Percentiles rank a stretch among this genome's conserved stretches.
Evolutionary conservation across 2,329 filamentous ascomycete species (phyloP).

Genomic region (Bipolaris gigantea): DNA sequence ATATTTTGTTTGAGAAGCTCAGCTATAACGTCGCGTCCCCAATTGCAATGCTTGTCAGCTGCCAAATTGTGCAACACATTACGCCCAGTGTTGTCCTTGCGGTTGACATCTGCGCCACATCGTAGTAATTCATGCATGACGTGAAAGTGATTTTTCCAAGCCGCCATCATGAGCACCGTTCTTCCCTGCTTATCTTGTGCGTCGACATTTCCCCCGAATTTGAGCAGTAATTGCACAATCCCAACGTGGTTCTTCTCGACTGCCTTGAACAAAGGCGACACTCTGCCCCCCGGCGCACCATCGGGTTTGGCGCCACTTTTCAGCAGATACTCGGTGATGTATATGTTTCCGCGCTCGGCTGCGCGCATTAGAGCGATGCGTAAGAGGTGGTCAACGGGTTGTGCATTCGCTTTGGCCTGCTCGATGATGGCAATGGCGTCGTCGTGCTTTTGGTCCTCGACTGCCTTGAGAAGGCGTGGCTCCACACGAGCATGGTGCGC

Average conservation of each 20-base stretch:
- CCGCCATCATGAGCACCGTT: conserved; percentile 44
- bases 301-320: conserved; percentile 41
- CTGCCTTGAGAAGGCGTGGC: conserved; percentile 41
- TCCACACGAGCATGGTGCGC: conserved; percentile 35
- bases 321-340: conserved; percentile 38
- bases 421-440: conserved; percentile 44
- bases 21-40: conserved; percentile 51
- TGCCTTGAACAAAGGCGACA: conserved; percentile 37
- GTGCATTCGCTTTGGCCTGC: conserved; percentile 33
- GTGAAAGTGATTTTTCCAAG: conserved; percentile 41
- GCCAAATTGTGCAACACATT: conserved; percentile 45
- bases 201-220: conserved; percentile 38
- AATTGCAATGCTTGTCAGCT: conserved; percentile 50
- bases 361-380: conserved; percentile 43
- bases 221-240: conserved; percentile 38
- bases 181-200: conserved; percentile 42
- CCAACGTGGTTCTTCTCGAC: conserved; percentile 37
- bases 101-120: conserved; percentile 45
- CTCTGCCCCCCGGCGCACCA: conserved; percentile 34
- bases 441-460: conserved; percentile 36
- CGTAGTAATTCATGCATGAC: conserved; percentile 43
- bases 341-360: conserved; percentile 36
- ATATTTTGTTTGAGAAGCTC: conserved; percentile 47
- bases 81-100: conserved; percentile 37
- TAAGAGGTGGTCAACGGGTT: conserved; percentile 40